phyloP scores from a whole-genome alignment of 164 flowering plant species.

The Platanus orientalis region DNA sequence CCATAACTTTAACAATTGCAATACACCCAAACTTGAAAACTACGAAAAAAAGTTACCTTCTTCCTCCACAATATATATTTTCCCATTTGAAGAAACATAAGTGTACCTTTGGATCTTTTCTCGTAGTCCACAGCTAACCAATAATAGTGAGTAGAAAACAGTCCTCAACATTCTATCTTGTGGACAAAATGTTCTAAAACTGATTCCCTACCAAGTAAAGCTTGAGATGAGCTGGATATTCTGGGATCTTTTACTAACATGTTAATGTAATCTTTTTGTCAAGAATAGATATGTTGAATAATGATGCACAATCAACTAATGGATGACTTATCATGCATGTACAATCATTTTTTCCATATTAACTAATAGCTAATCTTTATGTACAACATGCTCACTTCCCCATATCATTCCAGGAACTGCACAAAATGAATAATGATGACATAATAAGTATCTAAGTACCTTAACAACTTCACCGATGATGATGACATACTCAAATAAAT shows the following conservation, averaged over 20 bases:
- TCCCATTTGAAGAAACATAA: constrained; percentile 4
- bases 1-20: too few relatives aligned
- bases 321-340: too few relatives aligned
- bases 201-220: constrained; percentile 55
- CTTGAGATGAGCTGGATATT: constrained; percentile 2
- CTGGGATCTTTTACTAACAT: too few relatives aligned
- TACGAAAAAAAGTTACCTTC: too few relatives aligned
- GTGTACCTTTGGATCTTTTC: constrained; percentile 58
- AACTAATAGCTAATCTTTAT: too few relatives aligned
- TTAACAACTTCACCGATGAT: background rate
- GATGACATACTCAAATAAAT: background rate
- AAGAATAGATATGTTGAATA: too few relatives aligned
- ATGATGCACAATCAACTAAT: too few relatives aligned
- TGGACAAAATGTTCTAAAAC: constrained; percentile 85
- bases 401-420: constrained; percentile 90
- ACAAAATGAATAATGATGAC: constrained; percentile 6
- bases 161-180: constrained; percentile 74
- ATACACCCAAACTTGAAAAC: too few relatives aligned
- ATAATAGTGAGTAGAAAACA: constrained; percentile 98
- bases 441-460: background rate
- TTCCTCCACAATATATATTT: background rate
- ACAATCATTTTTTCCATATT: too few relatives aligned
- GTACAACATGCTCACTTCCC: constrained; percentile 98
- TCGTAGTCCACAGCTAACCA: constrained; percentile 70
- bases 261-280: too few relatives aligned